Base-by-base conservation (phyloP, 2,329 filamentous ascomycete genomes). In the Ophiostoma ulmi region DNA sequence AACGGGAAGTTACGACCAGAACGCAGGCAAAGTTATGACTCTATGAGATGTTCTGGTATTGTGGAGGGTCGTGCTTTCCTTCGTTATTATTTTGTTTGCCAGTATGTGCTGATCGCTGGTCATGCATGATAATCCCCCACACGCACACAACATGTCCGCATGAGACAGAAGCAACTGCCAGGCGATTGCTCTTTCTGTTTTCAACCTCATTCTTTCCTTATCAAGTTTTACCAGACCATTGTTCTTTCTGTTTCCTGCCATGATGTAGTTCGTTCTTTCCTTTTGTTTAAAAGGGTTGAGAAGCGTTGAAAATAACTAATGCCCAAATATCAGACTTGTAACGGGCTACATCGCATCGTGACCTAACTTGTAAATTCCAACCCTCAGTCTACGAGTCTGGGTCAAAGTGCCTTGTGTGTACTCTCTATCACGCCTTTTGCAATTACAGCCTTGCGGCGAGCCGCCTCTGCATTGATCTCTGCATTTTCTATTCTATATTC, bases 271-370 rank as follows among this genome's bases (percentile, higher is more conserved):
- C 14, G 41, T 44, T 44, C 41, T 48, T 48, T 48, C 44, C 17
- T 20, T 48, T n/a, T 48, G 20, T 17, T 48, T 6, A 5, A n/a
- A 20, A 48, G n/a, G 7, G 44, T 48, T 48, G 44, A 20, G 44
- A 7, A 48, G 31, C 31, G 31, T 17, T 48, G 1, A n/a, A 14
- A 44, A n/a, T 6, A 48, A 48, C 31, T 4, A 20, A 48, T n/a
- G 5, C 8, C 17, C 17, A 20, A n/a, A 48, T 20, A 20, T 10
- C 10, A 39, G 38, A 13, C 4, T 26, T 4, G 31, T 31, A 31
- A 22, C 1, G 17, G 22, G 63, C 63, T 65, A n/a, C 63, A 65
- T 65, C 63, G 63, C 11, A 65, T 65, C 63, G 36, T 39, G 63
- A 39, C 3, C 36, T 65, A 11, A 4, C 20, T 41, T 26, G 36